Conservation (phyloP, 2,329 filamentous ascomycete species). For the Spiromastix sp. region DNA sequence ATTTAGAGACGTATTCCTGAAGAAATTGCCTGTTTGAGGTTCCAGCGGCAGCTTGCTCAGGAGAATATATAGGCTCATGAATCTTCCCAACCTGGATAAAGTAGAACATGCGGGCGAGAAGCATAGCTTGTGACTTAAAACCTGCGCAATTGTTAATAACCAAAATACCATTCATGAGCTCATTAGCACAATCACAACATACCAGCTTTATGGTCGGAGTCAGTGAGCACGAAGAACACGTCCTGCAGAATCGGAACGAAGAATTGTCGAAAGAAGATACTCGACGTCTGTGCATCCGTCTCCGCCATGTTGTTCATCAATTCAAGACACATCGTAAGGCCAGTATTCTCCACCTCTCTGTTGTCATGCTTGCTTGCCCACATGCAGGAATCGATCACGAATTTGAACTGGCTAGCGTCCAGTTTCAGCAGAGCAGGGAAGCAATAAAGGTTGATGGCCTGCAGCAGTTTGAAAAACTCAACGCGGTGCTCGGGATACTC, state of each 20-base stretch:
- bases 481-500: constrained; percentile 97
- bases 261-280: constrained; percentile 96
- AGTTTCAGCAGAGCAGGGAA: constrained; percentile 92
- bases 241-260: constrained; percentile 93
- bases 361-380: constrained; percentile 99
- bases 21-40: constrained; percentile 89
- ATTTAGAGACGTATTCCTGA: constrained; percentile 70
- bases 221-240: constrained; percentile 95
- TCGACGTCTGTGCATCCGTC: constrained; percentile 73
- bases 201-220: constrained; percentile 93
- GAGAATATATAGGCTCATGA: constrained; percentile 77
- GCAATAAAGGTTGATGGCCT: constrained; percentile 93
- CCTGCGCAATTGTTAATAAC: constrained; percentile 29
- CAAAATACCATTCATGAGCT: not conserved
- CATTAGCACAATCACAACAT: constrained; percentile 12
- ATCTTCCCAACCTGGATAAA: constrained; percentile 87
- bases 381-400: constrained; percentile 98
- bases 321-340: constrained; percentile 95
- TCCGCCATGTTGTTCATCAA: constrained; percentile 96
- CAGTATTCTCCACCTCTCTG: constrained; percentile 90
- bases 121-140: constrained; percentile 94
- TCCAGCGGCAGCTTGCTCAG: constrained; percentile 70
- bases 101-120: constrained; percentile 92
- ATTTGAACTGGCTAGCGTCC: constrained; percentile 95
- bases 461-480: constrained; percentile 96